A percentile compares a stretch with the other conserved stretches of the same genome.
Conservation (phyloP, 2,329 filamentous ascomycete species). For the Macrophomina phaseolina region DNA sequence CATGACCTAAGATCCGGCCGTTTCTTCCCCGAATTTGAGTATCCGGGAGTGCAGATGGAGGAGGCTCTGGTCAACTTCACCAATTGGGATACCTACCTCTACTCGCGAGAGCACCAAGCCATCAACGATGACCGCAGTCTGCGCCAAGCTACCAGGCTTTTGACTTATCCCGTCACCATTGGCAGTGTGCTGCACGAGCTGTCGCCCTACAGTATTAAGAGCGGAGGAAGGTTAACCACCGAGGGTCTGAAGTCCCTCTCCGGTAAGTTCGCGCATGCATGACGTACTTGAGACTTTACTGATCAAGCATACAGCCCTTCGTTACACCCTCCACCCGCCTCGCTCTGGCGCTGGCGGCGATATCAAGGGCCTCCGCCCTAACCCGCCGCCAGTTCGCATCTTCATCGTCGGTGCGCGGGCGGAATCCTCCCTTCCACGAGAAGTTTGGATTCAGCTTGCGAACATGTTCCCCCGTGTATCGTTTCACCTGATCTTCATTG, state of each 20-base stretch:
- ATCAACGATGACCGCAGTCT: slow-evolving; percentile 89
- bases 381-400: slow-evolving; percentile 85
- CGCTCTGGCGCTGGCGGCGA: slow-evolving; percentile 74
- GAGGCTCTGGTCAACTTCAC: slow-evolving; percentile 96
- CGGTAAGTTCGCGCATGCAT: slow-evolving; percentile 60
- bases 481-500: slow-evolving; percentile 92
- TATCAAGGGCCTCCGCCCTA: slow-evolving; percentile 80
- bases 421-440: slow-evolving; percentile 93
- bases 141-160: slow-evolving; percentile 87
- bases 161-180: slow-evolving; percentile 93
- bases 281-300: slow-evolving; percentile 31
- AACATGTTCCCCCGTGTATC: slow-evolving; percentile 92
- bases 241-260: slow-evolving; percentile 95
- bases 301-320: slow-evolving; percentile 66
- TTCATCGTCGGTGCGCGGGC: slow-evolving; percentile 95
- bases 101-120: slow-evolving; percentile 87
- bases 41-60: slow-evolving; percentile 87
- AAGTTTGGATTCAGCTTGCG: slow-evolving; percentile 93
- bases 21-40: slow-evolving; percentile 92
- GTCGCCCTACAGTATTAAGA: slow-evolving; percentile 85
- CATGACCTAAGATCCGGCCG: slow-evolving; percentile 91
- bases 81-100: slow-evolving; percentile 97
- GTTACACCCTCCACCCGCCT: slow-evolving; percentile 92
- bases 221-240: slow-evolving; percentile 75
- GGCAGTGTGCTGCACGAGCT: slow-evolving; percentile 92